Percentiles rank a stretch among this genome's conserved stretches.
phyloP scores from a whole-genome alignment of 2,329 filamentous ascomycete species.

The Huntiella bhutanensis region DNA sequence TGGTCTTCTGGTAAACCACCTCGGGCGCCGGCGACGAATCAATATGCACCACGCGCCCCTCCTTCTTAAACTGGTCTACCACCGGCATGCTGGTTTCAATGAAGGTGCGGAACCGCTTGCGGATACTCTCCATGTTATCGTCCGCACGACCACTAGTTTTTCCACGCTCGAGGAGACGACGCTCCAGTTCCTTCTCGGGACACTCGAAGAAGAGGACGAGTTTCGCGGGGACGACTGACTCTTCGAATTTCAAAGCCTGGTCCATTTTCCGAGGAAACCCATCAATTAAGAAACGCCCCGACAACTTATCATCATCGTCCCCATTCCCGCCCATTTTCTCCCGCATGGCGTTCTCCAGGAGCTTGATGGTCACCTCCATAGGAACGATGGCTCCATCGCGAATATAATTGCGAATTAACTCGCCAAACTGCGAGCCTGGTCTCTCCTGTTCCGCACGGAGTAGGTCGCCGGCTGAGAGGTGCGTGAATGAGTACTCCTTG shows the following conservation, averaged over 20 bases:
- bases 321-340: slow-evolving; percentile 32
- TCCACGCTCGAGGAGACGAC: slow-evolving; percentile 66
- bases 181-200: slow-evolving; percentile 73
- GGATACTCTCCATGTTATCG: slow-evolving; percentile 88
- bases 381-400: slow-evolving; percentile 88
- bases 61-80: slow-evolving; percentile 60
- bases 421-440: slow-evolving; percentile 69
- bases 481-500: slow-evolving; percentile 71
- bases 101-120: slow-evolving; percentile 89
- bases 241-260: slow-evolving; percentile 86
- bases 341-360: slow-evolving; percentile 86
- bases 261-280: slow-evolving; percentile 95
- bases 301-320: slow-evolving; percentile 19
- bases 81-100: slow-evolving; percentile 96
- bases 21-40: slow-evolving; percentile 51
- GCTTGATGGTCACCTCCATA: slow-evolving; percentile 92
- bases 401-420: slow-evolving; percentile 85
- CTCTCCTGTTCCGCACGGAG: slow-evolving; percentile 86
- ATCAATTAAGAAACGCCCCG: slow-evolving; percentile 56
- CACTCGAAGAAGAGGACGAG: slow-evolving; percentile 92
- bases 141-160: slow-evolving; percentile 83
- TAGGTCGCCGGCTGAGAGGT: slow-evolving; percentile 84
- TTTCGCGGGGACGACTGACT: slow-evolving; percentile 62
- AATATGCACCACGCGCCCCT: slow-evolving; percentile 65
- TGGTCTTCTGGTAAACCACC: slow-evolving; percentile 35